Evolutionary conservation across 108 stramenopile genomes (phyloP).

Genomic region (Heterococcus sp.): DNA sequence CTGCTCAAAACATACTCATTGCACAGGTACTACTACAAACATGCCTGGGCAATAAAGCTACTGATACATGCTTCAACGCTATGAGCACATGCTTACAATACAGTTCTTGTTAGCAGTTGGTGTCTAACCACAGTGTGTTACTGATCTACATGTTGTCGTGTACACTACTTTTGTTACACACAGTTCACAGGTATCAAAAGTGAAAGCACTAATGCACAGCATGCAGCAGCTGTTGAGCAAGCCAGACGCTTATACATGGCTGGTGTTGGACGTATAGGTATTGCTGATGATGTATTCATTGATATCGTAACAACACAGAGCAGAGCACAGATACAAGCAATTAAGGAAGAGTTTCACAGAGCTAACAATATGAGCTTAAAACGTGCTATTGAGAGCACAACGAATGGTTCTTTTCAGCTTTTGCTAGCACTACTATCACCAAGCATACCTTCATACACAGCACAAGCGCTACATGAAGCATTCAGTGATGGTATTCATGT

Average conservation of each 20-base stretch:
- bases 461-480: background rate
- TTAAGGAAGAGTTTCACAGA: conserved; percentile 17
- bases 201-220: background rate
- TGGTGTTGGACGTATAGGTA: background rate
- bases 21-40: too few species aligned
- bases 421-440: background rate
- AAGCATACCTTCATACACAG: background rate
- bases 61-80: too few species aligned
- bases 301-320: background rate
- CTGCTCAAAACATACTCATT: too few species aligned
- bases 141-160: too few species aligned
- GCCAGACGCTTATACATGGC: background rate
- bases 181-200: background rate
- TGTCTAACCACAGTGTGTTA: too few species aligned
- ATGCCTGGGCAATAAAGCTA: too few species aligned
- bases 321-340: conserved; percentile 3
- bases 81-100: too few species aligned
- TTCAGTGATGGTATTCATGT: background rate
- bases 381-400: conserved; percentile 3
- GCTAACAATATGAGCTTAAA: conserved; percentile 11
- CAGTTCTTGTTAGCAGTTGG: too few species aligned
- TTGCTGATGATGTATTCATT: background rate
- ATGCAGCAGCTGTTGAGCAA: background rate
- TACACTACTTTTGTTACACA: too few species aligned
- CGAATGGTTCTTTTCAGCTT: background rate